Percentiles rank a stretch among this genome's conserved stretches.
These are phyloP conservation scores for Aspergillus sp. DNA, from an alignment of 2,329 filamentous ascomycete species.

Conservation along the genomic window DNA sequence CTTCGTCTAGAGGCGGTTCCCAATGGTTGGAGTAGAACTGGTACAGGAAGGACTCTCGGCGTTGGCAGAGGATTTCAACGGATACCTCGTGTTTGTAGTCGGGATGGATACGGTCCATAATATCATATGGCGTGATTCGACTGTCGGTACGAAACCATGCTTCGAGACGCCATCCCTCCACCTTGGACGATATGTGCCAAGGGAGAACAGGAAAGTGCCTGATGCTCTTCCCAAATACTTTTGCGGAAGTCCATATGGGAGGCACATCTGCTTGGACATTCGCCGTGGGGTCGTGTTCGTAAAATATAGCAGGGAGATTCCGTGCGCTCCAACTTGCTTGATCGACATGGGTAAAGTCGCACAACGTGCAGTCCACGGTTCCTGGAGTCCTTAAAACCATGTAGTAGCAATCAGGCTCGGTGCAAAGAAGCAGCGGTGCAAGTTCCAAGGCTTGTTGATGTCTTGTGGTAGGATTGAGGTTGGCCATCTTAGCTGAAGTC, in stretches of 20 bases:
- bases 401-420: too few relatives aligned
- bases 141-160: constrained; percentile 26
- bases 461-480: too few relatives aligned
- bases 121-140: constrained; percentile 22
- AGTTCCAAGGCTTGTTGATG: too few relatives aligned
- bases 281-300: constrained; percentile 17
- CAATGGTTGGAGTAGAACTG: constrained; percentile 15
- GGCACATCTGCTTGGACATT: background rate
- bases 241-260: constrained; percentile 12
- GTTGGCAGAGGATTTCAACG: constrained; percentile 7
- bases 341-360: too few relatives aligned
- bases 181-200: constrained; percentile 19
- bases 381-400: too few relatives aligned
- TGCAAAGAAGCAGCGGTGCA: too few relatives aligned
- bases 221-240: constrained; percentile 15
- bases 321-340: too few relatives aligned
- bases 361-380: too few relatives aligned
- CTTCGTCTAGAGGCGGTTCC: background rate
- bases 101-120: constrained; percentile 24
- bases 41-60: constrained; percentile 15
- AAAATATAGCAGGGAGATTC: constrained; percentile 24
- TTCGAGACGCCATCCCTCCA: constrained; percentile 26
- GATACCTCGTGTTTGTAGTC: constrained; percentile 2
- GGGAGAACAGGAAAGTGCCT: constrained; percentile 16
- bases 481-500: too few relatives aligned